phyloP scores from a whole-genome alignment of 495 filamentous ascomycete genomes.

The Niebla homalea region DNA sequence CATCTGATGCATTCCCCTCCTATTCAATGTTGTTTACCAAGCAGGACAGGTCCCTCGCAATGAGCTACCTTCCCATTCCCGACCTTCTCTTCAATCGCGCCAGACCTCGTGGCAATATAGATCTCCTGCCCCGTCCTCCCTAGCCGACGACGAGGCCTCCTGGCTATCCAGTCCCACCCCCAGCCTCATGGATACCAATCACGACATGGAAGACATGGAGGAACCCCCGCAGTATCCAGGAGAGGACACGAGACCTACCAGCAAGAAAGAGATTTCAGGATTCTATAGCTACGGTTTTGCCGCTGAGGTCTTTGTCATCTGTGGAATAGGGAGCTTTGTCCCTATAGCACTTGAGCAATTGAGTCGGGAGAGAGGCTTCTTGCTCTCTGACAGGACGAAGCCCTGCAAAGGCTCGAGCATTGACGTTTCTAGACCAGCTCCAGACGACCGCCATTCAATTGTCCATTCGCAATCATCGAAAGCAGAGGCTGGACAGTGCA shows the following conservation, averaged over 20 bases:
- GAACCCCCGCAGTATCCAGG: conserved; percentile 46
- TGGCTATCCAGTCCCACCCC: conserved; percentile 5
- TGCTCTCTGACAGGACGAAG: conserved; percentile 57
- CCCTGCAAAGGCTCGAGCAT: conserved; percentile 48
- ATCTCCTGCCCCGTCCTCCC: conserved; percentile 21
- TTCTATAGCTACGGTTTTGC: conserved; percentile 98
- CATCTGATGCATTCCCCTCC: background rate
- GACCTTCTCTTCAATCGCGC: background rate
- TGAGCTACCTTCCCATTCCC: conserved; percentile 1
- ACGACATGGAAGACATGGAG: conserved; percentile 10
- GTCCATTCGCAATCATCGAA: conserved; percentile 11
- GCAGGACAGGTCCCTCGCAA: conserved; percentile 21
- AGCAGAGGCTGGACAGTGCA: conserved; percentile 50
- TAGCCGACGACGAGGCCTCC: conserved; percentile 25
- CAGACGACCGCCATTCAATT: conserved; percentile 21
- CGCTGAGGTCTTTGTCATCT: conserved; percentile 94
- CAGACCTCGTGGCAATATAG: conserved; percentile 12
- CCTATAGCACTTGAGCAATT: conserved; percentile 93
- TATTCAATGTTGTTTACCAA: background rate
- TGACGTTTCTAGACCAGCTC: conserved; percentile 20
- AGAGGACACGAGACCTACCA: conserved; percentile 81
- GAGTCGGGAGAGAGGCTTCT: conserved; percentile 75
- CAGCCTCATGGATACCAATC: conserved; percentile 12
- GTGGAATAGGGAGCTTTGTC: conserved; percentile 81
- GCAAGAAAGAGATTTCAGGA: conserved; percentile 71